These are phyloP conservation scores for Emiliania huxleyi DNA, from an alignment of 78 protist genomes.

Conservation along the genomic window DNA sequence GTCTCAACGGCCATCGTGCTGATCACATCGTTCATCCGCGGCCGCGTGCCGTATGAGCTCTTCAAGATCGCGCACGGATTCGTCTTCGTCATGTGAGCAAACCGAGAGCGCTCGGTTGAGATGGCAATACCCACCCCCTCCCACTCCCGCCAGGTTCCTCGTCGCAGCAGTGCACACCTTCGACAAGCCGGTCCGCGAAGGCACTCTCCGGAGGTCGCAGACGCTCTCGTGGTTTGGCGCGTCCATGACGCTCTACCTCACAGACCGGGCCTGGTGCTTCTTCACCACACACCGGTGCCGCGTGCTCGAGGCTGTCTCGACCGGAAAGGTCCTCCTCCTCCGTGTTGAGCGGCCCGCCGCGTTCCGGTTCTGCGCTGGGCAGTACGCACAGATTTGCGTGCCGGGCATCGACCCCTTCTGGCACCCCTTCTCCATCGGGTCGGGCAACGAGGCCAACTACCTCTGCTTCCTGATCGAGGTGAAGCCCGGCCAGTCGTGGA, in stretches of 20 bases:
- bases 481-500: not conserved
- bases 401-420: not conserved
- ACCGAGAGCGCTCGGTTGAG: too few relatives aligned
- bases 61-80: not conserved
- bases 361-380: not conserved
- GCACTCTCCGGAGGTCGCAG: not conserved
- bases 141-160: not conserved
- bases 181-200: not conserved
- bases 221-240: not conserved
- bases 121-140: too few relatives aligned
- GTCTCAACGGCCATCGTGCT: not conserved
- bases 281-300: not conserved
- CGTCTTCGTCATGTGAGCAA: too few relatives aligned
- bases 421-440: not conserved
- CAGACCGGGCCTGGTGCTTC: not conserved
- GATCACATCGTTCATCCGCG: not conserved
- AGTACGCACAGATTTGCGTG: not conserved
- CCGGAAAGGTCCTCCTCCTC: not conserved
- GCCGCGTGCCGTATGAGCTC: not conserved
- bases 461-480: not conserved
- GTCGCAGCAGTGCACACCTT: not conserved
- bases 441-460: not conserved
- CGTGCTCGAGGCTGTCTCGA: not conserved
- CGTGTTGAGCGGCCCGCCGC: not conserved
- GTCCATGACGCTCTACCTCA: not conserved